phyloP scores from a whole-genome alignment of 2,329 filamentous ascomycete species.

The Penicillium sp. region DNA sequence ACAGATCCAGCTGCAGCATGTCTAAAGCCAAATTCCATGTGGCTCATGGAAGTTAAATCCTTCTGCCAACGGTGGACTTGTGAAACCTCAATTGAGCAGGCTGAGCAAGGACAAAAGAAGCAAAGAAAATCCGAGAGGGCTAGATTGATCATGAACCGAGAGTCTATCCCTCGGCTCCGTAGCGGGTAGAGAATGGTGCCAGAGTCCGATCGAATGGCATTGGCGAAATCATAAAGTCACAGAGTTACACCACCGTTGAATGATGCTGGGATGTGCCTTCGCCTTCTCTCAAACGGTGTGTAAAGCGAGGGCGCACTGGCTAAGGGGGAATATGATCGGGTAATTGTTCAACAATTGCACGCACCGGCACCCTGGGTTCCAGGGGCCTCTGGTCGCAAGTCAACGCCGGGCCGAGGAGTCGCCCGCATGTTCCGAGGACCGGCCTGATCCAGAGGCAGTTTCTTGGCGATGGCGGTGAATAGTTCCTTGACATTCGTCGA shows the following conservation, averaged over 20 bases:
- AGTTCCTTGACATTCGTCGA: slow-evolving; percentile 91
- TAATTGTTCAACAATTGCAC: slow-evolving; percentile 53
- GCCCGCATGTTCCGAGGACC: slow-evolving; percentile 77
- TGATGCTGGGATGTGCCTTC: neutral
- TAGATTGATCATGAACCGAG: slow-evolving; percentile 12
- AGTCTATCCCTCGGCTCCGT: slow-evolving; percentile 10
- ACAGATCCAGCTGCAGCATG: slow-evolving; percentile 22
- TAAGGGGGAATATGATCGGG: neutral
- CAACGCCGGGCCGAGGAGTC: slow-evolving; percentile 56
- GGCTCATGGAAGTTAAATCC: slow-evolving; percentile 15
- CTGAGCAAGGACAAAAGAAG: slow-evolving; percentile 14
- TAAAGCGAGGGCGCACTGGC: neutral
- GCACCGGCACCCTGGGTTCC: slow-evolving; percentile 51
- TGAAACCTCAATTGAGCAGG: slow-evolving; percentile 8
- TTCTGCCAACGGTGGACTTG: slow-evolving; percentile 10
- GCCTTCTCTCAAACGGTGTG: neutral
- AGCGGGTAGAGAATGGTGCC: slow-evolving; percentile 2
- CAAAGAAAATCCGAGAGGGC: slow-evolving; percentile 17
- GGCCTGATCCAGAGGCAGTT: slow-evolving; percentile 88
- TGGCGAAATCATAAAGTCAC: slow-evolving; percentile 10
- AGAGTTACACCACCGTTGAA: slow-evolving; percentile 6
- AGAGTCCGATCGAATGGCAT: slow-evolving; percentile 1
- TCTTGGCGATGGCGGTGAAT: slow-evolving; percentile 96
- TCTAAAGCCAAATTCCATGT: slow-evolving; percentile 27
- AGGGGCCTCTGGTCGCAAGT: slow-evolving; percentile 56